Evolutionary conservation across 805 yeast genomes (phyloP).

Genomic region (Hanseniaspora pseudoguilliermondii): DNA sequence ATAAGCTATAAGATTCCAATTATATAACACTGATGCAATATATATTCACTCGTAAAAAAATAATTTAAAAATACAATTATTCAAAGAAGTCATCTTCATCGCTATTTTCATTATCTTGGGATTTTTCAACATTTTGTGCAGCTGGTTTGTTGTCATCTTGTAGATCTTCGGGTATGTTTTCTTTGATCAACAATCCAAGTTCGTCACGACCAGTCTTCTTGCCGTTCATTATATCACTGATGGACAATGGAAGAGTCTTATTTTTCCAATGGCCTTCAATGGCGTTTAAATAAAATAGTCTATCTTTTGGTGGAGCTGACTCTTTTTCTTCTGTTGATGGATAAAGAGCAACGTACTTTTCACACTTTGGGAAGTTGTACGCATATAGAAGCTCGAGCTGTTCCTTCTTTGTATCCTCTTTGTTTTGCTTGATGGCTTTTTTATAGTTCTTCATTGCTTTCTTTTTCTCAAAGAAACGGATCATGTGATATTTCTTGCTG

Average conservation of each 20-base stretch:
- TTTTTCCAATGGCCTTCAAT: slow-evolving; percentile 41
- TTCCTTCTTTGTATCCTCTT: slow-evolving; percentile 33
- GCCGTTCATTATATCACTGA: slow-evolving; percentile 33
- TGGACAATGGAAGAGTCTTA: slow-evolving; percentile 45
- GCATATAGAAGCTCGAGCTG: slow-evolving; percentile 66
- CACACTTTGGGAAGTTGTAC: slow-evolving; percentile 61
- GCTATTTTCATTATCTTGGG: slow-evolving; percentile 21
- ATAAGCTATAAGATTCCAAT: slow-evolving; percentile 31
- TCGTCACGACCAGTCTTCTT: slow-evolving; percentile 23
- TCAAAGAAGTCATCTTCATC: slow-evolving; percentile 37
- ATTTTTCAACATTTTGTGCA: slow-evolving; percentile 14
- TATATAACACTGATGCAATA: background rate
- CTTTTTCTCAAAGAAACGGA: slow-evolving; percentile 79
- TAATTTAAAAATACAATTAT: slow-evolving; percentile 14
- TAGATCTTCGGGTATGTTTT: slow-evolving; percentile 14
- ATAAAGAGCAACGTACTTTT: slow-evolving; percentile 68
- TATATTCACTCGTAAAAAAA: background rate
- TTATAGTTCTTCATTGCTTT: slow-evolving; percentile 67
- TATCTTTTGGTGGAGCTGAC: slow-evolving; percentile 24
- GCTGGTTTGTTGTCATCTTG: slow-evolving; percentile 5
- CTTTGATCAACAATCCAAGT: slow-evolving; percentile 17
- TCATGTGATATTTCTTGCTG: slow-evolving; percentile 78
- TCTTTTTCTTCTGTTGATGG: slow-evolving; percentile 33
- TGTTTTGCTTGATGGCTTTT: slow-evolving; percentile 24
- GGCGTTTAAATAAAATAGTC: slow-evolving; percentile 39